Evolutionary conservation across 2,329 filamentous ascomycete species (phyloP).

Genomic region (Phyllosticta citribraziliensis): DNA sequence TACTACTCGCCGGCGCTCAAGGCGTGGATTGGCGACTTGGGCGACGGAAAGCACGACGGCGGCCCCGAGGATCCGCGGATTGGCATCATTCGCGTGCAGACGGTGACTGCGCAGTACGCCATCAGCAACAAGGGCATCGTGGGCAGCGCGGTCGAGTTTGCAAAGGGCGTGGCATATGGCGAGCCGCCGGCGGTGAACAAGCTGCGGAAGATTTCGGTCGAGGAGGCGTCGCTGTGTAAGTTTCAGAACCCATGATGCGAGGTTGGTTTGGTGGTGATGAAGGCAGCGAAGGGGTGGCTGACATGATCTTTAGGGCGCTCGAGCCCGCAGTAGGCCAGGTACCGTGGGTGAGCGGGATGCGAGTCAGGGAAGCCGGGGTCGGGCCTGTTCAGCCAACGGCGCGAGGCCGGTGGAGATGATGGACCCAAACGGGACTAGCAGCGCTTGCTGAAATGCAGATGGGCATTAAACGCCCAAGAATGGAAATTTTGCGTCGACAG

Average conservation of each 20-base stretch:
- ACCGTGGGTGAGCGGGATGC: neutral
- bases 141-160: conserved; percentile 57
- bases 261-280: neutral
- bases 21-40: conserved; percentile 76
- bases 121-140: conserved; percentile 53
- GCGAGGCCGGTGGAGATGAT: neutral
- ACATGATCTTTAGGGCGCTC: conserved; percentile 5
- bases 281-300: neutral
- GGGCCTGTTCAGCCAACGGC: neutral
- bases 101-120: conserved; percentile 63
- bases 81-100: conserved; percentile 67
- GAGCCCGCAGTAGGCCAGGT: conserved; percentile 1
- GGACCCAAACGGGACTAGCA: neutral
- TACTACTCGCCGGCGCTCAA: conserved; percentile 61
- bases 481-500: neutral
- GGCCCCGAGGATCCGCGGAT: conserved; percentile 73
- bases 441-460: neutral
- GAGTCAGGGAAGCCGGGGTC: neutral
- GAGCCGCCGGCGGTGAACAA: conserved; percentile 64
- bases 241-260: neutral
- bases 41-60: conserved; percentile 72
- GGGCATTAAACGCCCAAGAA: neutral
- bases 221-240: conserved; percentile 43
- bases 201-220: conserved; percentile 60
- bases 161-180: conserved; percentile 65